phyloP scores from a whole-genome alignment of 75 land plant genomes.

The Chamaecyparis obtusa region DNA sequence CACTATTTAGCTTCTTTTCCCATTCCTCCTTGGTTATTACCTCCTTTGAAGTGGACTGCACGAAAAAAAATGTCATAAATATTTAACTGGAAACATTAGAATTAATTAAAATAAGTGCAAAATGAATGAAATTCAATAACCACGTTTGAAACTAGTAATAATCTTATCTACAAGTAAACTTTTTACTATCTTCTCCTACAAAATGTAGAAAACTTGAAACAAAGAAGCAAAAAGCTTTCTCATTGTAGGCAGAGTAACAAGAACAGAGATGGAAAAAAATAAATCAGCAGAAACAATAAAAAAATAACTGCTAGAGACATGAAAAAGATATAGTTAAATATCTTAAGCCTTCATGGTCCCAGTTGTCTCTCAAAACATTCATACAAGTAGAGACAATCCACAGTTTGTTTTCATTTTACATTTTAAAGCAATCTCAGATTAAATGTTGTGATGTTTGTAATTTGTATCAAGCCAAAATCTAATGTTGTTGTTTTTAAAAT shows the following conservation, averaged over 20 bases:
- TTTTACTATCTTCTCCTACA: not conserved
- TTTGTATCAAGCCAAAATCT: not conserved
- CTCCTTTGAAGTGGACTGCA: conserved; percentile 85
- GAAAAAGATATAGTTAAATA: not conserved
- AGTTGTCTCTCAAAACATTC: not conserved
- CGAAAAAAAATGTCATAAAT: not conserved
- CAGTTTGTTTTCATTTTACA: not conserved
- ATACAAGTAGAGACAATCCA: not conserved
- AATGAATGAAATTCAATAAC: not conserved
- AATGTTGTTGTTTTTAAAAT: too few species aligned
- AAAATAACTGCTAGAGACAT: not conserved
- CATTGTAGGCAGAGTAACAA: not conserved
- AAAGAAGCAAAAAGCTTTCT: not conserved
- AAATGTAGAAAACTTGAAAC: not conserved
- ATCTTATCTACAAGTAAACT: not conserved
- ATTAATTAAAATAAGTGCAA: not conserved
- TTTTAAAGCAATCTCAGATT: not conserved
- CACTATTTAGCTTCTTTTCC: conserved; percentile 87
- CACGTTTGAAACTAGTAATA: not conserved
- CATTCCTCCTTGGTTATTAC: conserved; percentile 89
- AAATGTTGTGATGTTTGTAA: not conserved
- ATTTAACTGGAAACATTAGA: not conserved
- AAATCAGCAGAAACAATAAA: not conserved
- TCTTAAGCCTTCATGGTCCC: not conserved
- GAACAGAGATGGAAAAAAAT: not conserved